Evolutionary conservation across 108 stramenopile species (phyloP), one percentile per base, ranked within the genome.

Genomic region (Skeletonema marinoi): DNA sequence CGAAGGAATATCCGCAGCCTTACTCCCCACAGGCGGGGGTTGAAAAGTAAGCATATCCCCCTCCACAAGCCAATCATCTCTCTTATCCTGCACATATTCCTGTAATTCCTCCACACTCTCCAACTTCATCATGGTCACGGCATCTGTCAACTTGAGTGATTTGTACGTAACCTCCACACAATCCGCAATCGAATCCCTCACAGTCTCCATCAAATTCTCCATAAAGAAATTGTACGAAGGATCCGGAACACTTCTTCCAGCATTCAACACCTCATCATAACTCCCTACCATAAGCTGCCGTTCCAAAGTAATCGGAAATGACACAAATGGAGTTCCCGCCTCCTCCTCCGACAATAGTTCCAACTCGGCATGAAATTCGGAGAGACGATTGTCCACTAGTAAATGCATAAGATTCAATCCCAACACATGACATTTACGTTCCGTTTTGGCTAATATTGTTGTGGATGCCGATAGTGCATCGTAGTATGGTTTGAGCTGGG

Each of bases 331-430:
- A 58, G 78, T 80, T 11, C 84, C 38, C 0, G 90, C 88, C 81
- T 94, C 91, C n/a, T 70, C 66, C 56, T 89, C 89, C 5, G 93
- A 78, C 25, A 97, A 67, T 0, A 97, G 78, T 81, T 97, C 96
- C 41, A 97, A 63, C 69, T 95, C 90, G 30, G 93, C 86, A 82
- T 97, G 96, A 65, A 97, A 97, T 82, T 97, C 96, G 6, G 93
- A 89, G 6, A 97, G 71, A 10, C 92, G 91, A 80, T 95, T 92
- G 25, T 95, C 96, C 9, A 97, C 92, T 29, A 97, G 74, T 9
- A 97, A 73, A 70, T 91, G 81, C 90, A 97, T 92, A 3, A 97
- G 85, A 71, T 97, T 90, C 44, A 97, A 60, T 5, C 93, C 96
- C 48, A 95, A 58, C 6, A 97, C 85, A 72, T 90, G 90, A 44